Evolutionary conservation across 1,284 basidiomycete genomes (phyloP), one percentile per base, ranked within the genome.

Genomic region (Phellinidium pouzarii): DNA sequence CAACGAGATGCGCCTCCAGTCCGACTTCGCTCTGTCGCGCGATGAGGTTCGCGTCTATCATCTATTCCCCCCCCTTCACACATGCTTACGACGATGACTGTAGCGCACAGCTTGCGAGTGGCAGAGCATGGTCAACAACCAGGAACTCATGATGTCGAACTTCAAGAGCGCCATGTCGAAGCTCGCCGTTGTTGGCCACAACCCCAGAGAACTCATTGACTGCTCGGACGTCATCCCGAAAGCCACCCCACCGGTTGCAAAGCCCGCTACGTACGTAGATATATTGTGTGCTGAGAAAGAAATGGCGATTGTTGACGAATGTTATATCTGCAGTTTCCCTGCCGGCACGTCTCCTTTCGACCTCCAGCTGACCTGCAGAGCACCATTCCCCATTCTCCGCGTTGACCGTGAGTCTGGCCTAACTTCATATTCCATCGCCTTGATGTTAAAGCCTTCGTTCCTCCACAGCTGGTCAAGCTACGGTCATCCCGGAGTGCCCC

Each of bases 131-230:
- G 27, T 44, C 43, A 26, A n/a, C 12, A 60, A 66, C 58, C 64
- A 66, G 59, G 57, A 58, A 9, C 60, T 61, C 58, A 59, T 66
- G 57, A 55, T 58, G 49, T 54, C 51, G 20, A 56, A 58, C 25
- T 68, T 68, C 62, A 31, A 57, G 40, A 37, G 48, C 9, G 48
- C 52, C 14, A 55, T 42, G 22, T 44, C 55, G 3, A 44, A 46
- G 8, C 57, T 54, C 43, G 43, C 57, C 19, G 23, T 55, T 45
- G 59, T 65, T 58, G 67, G 67, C 22, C 62, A 65, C 51, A 52
- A 65, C n/a, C n/a, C n/a, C n/a, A n/a, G n/a, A n/a, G n/a, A n/a
- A n/a, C n/a, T n/a, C n/a, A n/a, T n/a, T n/a, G 56, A 58, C 50
- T 58, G 56, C 50, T 52, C 56, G 4, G 56, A 58, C 22, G 34